Percentiles rank a stretch among this genome's conserved stretches.
phyloP scores from a whole-genome alignment of 169 alveolate species.

The Perkinsus marinus region DNA sequence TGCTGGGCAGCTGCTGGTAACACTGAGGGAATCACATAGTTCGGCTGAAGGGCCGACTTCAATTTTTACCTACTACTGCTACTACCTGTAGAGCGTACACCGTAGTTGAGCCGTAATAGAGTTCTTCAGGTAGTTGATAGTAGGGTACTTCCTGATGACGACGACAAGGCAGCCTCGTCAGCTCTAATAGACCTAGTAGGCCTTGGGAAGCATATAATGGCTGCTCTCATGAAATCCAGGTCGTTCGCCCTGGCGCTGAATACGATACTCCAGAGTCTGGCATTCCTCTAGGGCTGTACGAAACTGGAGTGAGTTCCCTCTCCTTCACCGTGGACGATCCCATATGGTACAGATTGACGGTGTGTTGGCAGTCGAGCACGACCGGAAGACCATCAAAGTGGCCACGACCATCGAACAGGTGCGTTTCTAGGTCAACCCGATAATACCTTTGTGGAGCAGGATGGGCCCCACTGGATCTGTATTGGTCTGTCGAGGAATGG shows the following conservation, averaged over 20 bases:
- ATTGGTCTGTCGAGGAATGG: background rate
- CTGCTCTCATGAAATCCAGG: background rate
- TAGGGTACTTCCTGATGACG: background rate
- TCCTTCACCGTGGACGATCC: background rate
- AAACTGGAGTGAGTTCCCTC: background rate
- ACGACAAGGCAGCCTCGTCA: background rate
- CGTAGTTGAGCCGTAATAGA: no score
- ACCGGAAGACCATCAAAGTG: background rate
- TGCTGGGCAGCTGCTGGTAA: background rate
- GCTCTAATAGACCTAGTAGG: background rate
- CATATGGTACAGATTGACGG: background rate
- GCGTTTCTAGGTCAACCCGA: background rate
- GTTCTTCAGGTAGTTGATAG: background rate
- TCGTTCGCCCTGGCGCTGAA: background rate
- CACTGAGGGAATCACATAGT: no score
- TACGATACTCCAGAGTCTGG: background rate
- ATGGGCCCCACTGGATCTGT: background rate
- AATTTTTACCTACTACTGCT: no score
- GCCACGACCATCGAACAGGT: background rate
- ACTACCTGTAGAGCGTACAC: no score
- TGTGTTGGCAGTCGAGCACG: background rate
- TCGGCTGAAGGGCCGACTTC: no score
- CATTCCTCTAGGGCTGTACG: background rate
- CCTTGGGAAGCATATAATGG: background rate
- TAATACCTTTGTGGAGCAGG: background rate